Evolutionary conservation across 345 rosid genomes (phyloP).

Genomic region (Ceriops decandra): DNA sequence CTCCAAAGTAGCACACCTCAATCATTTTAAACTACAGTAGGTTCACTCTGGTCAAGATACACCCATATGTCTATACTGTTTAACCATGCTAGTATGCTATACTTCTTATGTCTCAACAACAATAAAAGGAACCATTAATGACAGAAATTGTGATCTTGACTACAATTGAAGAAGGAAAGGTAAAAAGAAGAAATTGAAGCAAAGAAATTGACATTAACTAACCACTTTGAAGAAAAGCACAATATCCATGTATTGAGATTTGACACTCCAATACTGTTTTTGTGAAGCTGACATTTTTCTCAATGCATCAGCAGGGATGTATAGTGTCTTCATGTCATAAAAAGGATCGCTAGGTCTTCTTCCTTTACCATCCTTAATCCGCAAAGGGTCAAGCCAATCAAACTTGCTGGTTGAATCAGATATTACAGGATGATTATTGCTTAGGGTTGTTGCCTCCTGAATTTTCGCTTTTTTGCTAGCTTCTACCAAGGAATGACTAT

Average conservation of each 20-base stretch:
- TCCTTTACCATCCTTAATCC: conserved; percentile 66
- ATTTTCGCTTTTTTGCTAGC: conserved; percentile 53
- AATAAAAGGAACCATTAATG: too few relatives aligned
- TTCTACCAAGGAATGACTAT: conserved; percentile 30
- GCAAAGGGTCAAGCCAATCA: conserved; percentile 83
- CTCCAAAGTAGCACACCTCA: too few relatives aligned
- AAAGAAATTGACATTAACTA: conserved; percentile 29
- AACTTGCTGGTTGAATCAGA: conserved; percentile 59
- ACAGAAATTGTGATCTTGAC: too few relatives aligned
- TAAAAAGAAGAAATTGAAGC: neutral
- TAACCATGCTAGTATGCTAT: too few relatives aligned
- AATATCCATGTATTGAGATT: conserved; percentile 84
- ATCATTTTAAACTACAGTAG: too few relatives aligned
- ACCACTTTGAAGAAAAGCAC: conserved; percentile 98
- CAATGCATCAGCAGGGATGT: conserved; percentile 65
- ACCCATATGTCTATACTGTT: too few relatives aligned
- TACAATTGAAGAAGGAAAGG: neutral
- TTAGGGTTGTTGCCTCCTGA: conserved; percentile 31
- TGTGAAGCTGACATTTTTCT: conserved; percentile 88
- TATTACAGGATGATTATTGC: conserved; percentile 32
- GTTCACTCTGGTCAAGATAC: too few relatives aligned
- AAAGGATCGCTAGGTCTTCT: conserved; percentile 79
- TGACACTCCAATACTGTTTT: conserved; percentile 84
- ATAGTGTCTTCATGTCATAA: conserved; percentile 70
- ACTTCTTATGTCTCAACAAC: too few relatives aligned